A percentile compares a stretch with the other conserved stretches of the same genome.
phyloP scores from a whole-genome alignment of 176 grass and related monocot species.

The Oryza rufipogon region DNA sequence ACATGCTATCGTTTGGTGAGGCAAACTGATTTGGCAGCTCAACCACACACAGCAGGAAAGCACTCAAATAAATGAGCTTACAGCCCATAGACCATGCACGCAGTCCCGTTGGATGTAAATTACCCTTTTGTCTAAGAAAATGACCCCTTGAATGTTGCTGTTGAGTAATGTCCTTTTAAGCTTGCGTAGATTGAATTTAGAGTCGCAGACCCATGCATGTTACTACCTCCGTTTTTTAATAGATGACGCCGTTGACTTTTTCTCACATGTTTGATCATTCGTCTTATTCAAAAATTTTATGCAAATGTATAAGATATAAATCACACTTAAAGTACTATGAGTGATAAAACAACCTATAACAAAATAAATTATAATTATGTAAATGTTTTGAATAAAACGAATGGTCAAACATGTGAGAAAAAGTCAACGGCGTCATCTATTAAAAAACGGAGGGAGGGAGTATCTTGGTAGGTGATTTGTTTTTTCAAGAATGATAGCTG shows the following conservation, averaged over 20 bases:
- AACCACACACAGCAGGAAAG: neutral
- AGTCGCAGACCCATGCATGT: neutral
- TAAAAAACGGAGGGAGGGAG: too few relatives aligned
- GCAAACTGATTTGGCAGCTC: neutral
- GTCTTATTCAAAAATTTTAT: too few relatives aligned
- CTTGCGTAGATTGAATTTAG: neutral
- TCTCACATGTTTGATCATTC: too few relatives aligned
- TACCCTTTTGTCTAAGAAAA: neutral
- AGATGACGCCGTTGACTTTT: too few relatives aligned
- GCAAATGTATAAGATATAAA: too few relatives aligned
- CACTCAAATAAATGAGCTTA: conserved; percentile 16
- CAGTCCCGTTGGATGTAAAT: neutral
- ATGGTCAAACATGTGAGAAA: too few relatives aligned
- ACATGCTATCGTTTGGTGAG: conserved; percentile 31
- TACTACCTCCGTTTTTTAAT: too few relatives aligned
- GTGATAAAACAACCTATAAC: too few relatives aligned
- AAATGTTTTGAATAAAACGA: too few relatives aligned
- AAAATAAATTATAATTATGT: too few relatives aligned
- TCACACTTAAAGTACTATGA: too few relatives aligned
- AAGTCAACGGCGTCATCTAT: too few relatives aligned
- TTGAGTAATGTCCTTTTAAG: conserved; percentile 1
- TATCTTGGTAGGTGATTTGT: neutral
- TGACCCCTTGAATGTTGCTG: neutral
- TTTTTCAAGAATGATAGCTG: conserved; percentile 5
- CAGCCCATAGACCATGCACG: neutral